Evolutionary conservation across 768 basidiomycete species (phyloP).

Genomic region (Hemileccinum impolitum): DNA sequence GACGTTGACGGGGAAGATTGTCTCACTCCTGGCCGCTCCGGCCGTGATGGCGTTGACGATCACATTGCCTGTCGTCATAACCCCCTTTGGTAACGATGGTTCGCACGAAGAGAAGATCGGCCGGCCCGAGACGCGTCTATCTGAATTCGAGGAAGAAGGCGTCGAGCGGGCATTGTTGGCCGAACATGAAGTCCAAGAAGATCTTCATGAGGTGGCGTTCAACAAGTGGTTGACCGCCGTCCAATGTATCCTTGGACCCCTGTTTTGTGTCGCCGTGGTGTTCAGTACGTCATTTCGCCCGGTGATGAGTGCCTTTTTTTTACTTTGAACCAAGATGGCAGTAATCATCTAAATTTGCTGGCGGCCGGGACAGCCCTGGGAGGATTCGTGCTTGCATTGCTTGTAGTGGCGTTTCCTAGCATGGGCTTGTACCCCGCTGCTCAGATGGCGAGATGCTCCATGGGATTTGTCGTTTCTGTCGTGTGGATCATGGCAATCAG

Average conservation of each 20-base stretch:
- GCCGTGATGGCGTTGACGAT: slow-evolving; percentile 83
- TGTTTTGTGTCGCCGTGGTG: slow-evolving; percentile 73
- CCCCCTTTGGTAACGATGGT: slow-evolving; percentile 38
- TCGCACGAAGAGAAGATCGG: slow-evolving; percentile 27
- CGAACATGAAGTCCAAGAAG: slow-evolving; percentile 70
- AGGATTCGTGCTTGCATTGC: slow-evolving; percentile 50
- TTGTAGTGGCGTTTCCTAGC: slow-evolving; percentile 59
- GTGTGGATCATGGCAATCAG: slow-evolving; percentile 99
- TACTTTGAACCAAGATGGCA: slow-evolving; percentile 26
- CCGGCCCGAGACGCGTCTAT: slow-evolving; percentile 42
- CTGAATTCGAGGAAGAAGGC: slow-evolving; percentile 76
- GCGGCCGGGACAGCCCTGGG: slow-evolving; percentile 50
- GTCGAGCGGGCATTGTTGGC: slow-evolving; percentile 66
- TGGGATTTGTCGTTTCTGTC: slow-evolving; percentile 88
- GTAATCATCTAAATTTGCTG: slow-evolving; percentile 45
- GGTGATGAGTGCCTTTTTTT: background rate
- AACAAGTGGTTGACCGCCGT: slow-evolving; percentile 83
- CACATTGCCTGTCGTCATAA: slow-evolving; percentile 87
- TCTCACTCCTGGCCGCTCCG: slow-evolving; percentile 79
- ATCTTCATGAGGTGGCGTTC: slow-evolving; percentile 60
- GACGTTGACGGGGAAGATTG: slow-evolving; percentile 65
- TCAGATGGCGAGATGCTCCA: slow-evolving; percentile 73
- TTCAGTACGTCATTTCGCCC: slow-evolving; percentile 55
- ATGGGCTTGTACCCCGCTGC: slow-evolving; percentile 55
- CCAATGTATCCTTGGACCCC: slow-evolving; percentile 80